phyloP scores from a whole-genome alignment of 1,284 basidiomycete species.

The Fistulinella cinereoalba region DNA sequence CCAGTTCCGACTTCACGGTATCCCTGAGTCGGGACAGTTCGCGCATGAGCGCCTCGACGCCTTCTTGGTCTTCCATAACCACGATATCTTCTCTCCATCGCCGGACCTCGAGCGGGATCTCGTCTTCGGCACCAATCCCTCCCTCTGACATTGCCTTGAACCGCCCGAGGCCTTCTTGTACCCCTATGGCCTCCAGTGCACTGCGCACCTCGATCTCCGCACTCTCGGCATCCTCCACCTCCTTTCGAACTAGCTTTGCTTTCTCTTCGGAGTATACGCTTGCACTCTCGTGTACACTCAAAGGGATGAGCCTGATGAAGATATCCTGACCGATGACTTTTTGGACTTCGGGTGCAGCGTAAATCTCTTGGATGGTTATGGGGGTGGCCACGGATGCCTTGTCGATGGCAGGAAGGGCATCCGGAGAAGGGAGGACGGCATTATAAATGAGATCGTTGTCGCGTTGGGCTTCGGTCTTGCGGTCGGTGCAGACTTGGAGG shows the following conservation, averaged over 20 bases:
- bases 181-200: slow-evolving; percentile 79
- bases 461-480: slow-evolving; percentile 71
- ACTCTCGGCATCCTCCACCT: slow-evolving; percentile 84
- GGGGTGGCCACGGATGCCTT: slow-evolving; percentile 77
- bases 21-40: slow-evolving; percentile 66
- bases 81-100: slow-evolving; percentile 78
- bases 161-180: slow-evolving; percentile 73
- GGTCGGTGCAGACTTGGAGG: slow-evolving; percentile 73
- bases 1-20: slow-evolving; percentile 59
- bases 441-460: slow-evolving; percentile 99
- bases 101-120: slow-evolving; percentile 73
- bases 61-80: slow-evolving; percentile 61
- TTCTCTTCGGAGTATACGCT: slow-evolving; percentile 98
- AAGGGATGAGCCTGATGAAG: slow-evolving; percentile 84
- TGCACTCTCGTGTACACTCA: slow-evolving; percentile 95
- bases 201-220: slow-evolving; percentile 82
- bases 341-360: slow-evolving; percentile 88
- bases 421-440: slow-evolving; percentile 82
- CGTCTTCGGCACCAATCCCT: slow-evolving; percentile 60
- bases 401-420: slow-evolving; percentile 79
- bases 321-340: slow-evolving; percentile 93
- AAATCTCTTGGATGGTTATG: slow-evolving; percentile 92
- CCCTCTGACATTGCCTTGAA: slow-evolving; percentile 80
- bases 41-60: slow-evolving; percentile 60
- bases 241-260: slow-evolving; percentile 89